phyloP scores from a whole-genome alignment of 352 stramenopile species.

The Globisporangium perplexum region DNA sequence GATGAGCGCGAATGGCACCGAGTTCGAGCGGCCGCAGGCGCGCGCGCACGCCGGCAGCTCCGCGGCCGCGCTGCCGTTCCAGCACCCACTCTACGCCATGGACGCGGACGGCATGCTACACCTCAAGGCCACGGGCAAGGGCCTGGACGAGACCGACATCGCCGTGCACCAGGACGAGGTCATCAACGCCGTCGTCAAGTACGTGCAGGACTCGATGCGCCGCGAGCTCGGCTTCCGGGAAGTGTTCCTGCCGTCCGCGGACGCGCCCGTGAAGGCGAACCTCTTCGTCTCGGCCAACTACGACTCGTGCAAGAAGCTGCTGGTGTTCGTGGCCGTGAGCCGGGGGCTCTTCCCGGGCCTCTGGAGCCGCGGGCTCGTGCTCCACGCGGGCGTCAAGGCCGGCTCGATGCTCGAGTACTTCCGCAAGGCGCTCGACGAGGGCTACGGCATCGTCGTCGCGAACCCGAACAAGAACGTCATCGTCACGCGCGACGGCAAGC shows the following conservation, averaged over 20 bases:
- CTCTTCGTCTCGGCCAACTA: conserved; percentile 84
- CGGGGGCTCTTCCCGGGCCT: conserved; percentile 74
- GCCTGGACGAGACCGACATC: conserved; percentile 76
- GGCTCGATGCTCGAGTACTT: conserved; percentile 89
- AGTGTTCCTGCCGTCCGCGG: conserved; percentile 61
- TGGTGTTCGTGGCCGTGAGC: conserved; percentile 85
- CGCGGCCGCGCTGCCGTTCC: conserved; percentile 46
- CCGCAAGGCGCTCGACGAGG: conserved; percentile 78
- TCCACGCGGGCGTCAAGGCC: conserved; percentile 83
- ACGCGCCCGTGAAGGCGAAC: conserved; percentile 75
- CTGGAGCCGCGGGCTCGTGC: conserved; percentile 79
- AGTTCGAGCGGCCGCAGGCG: not conserved
- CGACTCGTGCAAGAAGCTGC: conserved; percentile 68
- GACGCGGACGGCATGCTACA: conserved; percentile 80
- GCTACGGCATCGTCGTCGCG: conserved; percentile 83
- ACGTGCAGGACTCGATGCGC: conserved; percentile 83
- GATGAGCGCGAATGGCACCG: conserved; percentile 34
- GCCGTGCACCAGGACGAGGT: conserved; percentile 87
- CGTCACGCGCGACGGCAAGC: conserved; percentile 71
- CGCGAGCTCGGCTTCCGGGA: conserved; percentile 74
- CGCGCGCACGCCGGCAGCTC: conserved; percentile 3
- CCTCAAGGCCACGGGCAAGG: conserved; percentile 80
- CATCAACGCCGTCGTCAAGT: conserved; percentile 81
- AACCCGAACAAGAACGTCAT: conserved; percentile 91
- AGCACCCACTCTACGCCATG: conserved; percentile 80